Percentiles rank a stretch among this genome's conserved stretches.
These are phyloP conservation scores for Trebouxia sp. DNA, from an alignment of 139 green algal genomes.

Conservation along the genomic window DNA sequence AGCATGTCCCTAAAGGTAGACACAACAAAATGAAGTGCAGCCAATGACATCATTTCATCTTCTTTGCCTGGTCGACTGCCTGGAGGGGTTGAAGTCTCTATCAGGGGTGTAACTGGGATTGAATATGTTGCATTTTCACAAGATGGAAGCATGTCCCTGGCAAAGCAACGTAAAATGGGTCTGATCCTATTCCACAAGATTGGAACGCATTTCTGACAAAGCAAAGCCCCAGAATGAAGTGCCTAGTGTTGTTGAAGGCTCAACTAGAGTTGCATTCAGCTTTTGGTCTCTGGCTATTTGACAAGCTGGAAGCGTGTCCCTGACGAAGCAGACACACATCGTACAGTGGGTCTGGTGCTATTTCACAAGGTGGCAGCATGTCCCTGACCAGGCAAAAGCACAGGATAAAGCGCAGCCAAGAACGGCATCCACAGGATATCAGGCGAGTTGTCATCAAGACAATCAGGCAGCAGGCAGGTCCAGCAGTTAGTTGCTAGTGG, in stretches of 20 bases:
- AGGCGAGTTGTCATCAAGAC: too few relatives aligned
- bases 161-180: too few relatives aligned
- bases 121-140: not conserved
- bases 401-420: not conserved
- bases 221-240: too few relatives aligned
- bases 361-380: not conserved
- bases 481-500: too few relatives aligned
- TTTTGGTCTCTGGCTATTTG: too few relatives aligned
- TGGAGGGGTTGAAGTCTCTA: not conserved
- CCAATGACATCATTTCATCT: not conserved
- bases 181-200: too few relatives aligned
- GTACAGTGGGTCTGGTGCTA: not conserved
- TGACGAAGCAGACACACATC: too few relatives aligned
- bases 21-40: not conserved
- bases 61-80: not conserved
- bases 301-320: too few relatives aligned
- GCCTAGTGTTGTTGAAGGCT: not conserved
- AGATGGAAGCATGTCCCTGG: constrained; percentile 3
- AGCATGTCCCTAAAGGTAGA: not conserved
- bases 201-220: too few relatives aligned
- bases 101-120: not conserved
- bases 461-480: too few relatives aligned
- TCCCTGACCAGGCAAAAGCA: not conserved
- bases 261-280: not conserved
- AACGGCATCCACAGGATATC: too few relatives aligned